Evolutionary conservation across 768 basidiomycete genomes (phyloP), one percentile per base, ranked within the genome.

Genomic region (Xerocomellus dryophilus): DNA sequence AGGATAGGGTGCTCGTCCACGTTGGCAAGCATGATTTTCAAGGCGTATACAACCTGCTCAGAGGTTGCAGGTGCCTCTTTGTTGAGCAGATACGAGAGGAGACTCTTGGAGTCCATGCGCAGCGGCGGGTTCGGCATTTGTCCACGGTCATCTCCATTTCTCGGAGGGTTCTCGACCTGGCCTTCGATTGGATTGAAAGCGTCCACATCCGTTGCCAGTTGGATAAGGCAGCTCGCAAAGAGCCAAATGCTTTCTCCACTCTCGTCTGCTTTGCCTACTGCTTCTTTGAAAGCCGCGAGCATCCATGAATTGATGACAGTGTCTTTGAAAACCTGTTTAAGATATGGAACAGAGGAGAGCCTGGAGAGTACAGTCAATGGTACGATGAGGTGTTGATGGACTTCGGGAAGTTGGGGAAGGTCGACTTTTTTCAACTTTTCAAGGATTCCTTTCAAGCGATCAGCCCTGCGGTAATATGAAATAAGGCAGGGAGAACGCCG

Each of bases 11-110:
- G 32, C 29, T 53, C 52, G n/a, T 47, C 29, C 23, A 21, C 32
- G n/a, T n/a, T 53, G 18, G 18, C 40, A 11, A 48, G 46, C n/a
- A 48, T 36, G 40, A 53, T 38, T 42, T 53, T 9, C 40, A 53
- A 27, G 8, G 52, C 39, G n/a, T 53, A 53, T 14, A 35, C 46
- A 17, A 20, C 23, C 32, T 53, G 52, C 10, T 48, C 46, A 10
- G 46, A 31, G 6, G 52, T 42, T 18, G 34, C 46, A 9, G 45
- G 39, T 2, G 17, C 29, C 32, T 40, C 46, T 20, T 41, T 53
- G 17, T 42, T 53, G 18, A 53, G 52, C 12, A 53, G 32, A 42
- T 48, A 53, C 6, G 32, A 27, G 4, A 53, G 25, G 6, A 53
- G 40, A 21, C 23, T 48, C 23, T 34, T 21, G 25, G 46, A 42